phyloP scores from a whole-genome alignment of 2,329 filamentous ascomycete species.

The Graphilbum fragrans region DNA sequence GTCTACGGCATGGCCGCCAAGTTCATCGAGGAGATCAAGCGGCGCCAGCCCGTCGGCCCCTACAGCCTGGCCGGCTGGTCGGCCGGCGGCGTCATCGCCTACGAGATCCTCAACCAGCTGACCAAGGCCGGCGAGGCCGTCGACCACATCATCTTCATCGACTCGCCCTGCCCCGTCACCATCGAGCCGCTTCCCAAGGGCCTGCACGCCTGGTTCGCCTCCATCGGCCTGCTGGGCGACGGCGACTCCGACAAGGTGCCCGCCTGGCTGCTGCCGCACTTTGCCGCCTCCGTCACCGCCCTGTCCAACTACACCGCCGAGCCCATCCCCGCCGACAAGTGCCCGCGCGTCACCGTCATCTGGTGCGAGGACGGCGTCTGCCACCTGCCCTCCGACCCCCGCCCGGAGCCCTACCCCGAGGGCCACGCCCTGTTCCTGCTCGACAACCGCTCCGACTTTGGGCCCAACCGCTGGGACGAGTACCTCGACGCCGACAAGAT shows the following conservation, averaged over 20 bases:
- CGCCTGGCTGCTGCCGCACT: conserved; percentile 63
- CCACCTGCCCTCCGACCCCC: conserved; percentile 51
- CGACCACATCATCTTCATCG: conserved; percentile 50
- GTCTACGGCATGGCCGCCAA: conserved; percentile 52
- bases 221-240: conserved; percentile 58
- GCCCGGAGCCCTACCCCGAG: conserved; percentile 47
- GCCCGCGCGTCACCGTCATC: conserved; percentile 51
- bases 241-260: conserved; percentile 47
- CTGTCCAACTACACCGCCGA: conserved; percentile 57
- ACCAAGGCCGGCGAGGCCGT: conserved; percentile 43
- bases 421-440: conserved; percentile 57
- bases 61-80: conserved; percentile 64
- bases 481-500: conserved; percentile 50
- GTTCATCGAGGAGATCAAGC: conserved; percentile 58
- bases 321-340: conserved; percentile 45
- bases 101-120: conserved; percentile 51
- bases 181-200: conserved; percentile 52
- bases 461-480: conserved; percentile 57
- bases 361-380: conserved; percentile 68
- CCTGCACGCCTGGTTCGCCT: conserved; percentile 61
- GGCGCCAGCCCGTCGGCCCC: conserved; percentile 55
- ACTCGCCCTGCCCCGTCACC: conserved; percentile 53
- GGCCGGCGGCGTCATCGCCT: conserved; percentile 64
- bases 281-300: conserved; percentile 54
- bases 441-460: conserved; percentile 62